These are phyloP conservation scores for Medicago lupulina DNA, from an alignment of 306 rosid genomes.

Conservation along the genomic window DNA sequence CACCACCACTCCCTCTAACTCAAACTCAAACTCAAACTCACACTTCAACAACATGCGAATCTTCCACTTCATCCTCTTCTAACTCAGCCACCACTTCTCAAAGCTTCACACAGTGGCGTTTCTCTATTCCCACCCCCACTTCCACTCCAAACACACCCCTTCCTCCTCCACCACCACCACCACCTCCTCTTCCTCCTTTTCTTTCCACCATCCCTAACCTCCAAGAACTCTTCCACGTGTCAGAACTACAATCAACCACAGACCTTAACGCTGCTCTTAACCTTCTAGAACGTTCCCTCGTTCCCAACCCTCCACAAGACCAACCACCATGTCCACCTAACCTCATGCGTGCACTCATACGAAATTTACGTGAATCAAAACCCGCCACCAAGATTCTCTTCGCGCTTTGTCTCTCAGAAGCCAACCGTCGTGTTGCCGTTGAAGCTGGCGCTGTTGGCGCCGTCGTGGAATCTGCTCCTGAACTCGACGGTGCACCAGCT, in stretches of 20 bases:
- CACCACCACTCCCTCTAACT: constrained; percentile 50
- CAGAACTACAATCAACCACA: constrained; percentile 70
- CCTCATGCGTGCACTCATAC: constrained; percentile 66
- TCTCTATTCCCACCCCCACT: constrained; percentile 63
- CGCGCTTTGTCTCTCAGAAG: constrained; percentile 80
- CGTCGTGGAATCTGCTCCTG: constrained; percentile 68
- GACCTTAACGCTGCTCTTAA: constrained; percentile 68
- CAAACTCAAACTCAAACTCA: constrained; percentile 38
- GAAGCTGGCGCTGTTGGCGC: constrained; percentile 76
- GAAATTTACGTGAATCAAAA: constrained; percentile 51
- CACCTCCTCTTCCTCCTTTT: constrained; percentile 23
- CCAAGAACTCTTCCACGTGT: constrained; percentile 73
- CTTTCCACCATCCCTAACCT: constrained; percentile 46
- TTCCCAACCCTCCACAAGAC: constrained; percentile 75
- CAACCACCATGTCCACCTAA: constrained; percentile 77
- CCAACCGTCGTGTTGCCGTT: constrained; percentile 84
- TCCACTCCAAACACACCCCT: constrained; percentile 34
- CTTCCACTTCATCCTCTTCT: constrained; percentile 69
- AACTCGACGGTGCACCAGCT: constrained; percentile 72
- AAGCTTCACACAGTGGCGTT: constrained; percentile 94
- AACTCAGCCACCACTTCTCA: constrained; percentile 79
- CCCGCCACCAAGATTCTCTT: constrained; percentile 67
- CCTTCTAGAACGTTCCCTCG: constrained; percentile 80
- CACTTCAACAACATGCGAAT: constrained; percentile 55
- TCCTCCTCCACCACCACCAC: not conserved